A percentile compares a stretch with the other conserved stretches of the same genome.
phyloP scores from a whole-genome alignment of 2,329 filamentous ascomycete species.

The Trichophaea hybrida region DNA sequence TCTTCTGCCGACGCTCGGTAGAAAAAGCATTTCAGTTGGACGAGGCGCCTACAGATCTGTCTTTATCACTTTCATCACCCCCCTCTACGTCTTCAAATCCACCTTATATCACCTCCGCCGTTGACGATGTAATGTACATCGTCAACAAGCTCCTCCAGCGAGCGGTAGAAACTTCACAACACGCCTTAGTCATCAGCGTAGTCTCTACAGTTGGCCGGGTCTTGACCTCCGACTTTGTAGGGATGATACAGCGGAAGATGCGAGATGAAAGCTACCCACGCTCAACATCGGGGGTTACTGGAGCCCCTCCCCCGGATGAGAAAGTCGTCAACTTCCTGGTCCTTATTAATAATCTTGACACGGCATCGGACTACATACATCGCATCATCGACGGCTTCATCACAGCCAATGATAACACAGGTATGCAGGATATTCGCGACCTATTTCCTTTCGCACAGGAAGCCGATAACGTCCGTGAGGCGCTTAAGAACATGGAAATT shows the following conservation, averaged over 20 bases:
- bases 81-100: conserved; percentile 57
- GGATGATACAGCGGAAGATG: conserved; percentile 97
- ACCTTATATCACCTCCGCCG: conserved; percentile 84
- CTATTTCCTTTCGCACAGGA: conserved; percentile 74
- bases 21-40: conserved; percentile 97
- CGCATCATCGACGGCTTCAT: conserved; percentile 52
- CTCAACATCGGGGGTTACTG: conserved; percentile 34
- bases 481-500: conserved; percentile 53
- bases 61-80: conserved; percentile 48
- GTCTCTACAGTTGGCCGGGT: conserved; percentile 67
- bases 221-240: conserved; percentile 77
- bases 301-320: conserved; percentile 55
- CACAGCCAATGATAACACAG: background rate
- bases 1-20: conserved; percentile 91
- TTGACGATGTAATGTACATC: conserved; percentile 99
- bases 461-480: conserved; percentile 50
- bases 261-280: conserved; percentile 87
- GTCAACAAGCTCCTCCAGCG: conserved; percentile 83
- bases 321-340: conserved; percentile 81
- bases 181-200: conserved; percentile 60
- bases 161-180: conserved; percentile 72
- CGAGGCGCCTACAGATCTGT: conserved; percentile 66
- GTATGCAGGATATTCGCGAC: conserved; percentile 37
- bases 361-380: conserved; percentile 77
- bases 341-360: conserved; percentile 87